Percentiles rank a stretch among this genome's conserved stretches.
phyloP scores from a whole-genome alignment of 768 basidiomycete species.

The Sarcodon aspratus region DNA sequence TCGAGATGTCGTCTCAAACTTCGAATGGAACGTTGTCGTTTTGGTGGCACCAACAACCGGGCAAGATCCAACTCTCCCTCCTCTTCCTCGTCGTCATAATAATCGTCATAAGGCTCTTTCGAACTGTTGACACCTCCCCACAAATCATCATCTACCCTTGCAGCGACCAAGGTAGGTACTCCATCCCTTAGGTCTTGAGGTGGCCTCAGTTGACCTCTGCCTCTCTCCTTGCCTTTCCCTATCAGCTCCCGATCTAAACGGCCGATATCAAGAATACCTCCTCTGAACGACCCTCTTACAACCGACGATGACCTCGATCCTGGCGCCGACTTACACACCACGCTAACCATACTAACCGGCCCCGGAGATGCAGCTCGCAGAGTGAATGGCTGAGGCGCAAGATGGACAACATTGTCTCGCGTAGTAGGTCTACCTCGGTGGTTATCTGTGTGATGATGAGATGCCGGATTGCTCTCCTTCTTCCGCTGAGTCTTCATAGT shows the following conservation, averaged over 20 bases:
- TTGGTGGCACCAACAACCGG: constrained; percentile 56
- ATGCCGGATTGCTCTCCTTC: constrained; percentile 13
- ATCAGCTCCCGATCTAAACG: constrained; percentile 6
- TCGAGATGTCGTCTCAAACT: constrained; percentile 57
- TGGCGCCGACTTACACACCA: constrained; percentile 63
- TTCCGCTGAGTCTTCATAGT: background rate
- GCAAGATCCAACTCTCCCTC: constrained; percentile 53
- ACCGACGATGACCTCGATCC: constrained; percentile 47
- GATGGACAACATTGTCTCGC: constrained; percentile 6
- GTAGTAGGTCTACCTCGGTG: background rate
- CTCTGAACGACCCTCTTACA: constrained; percentile 4
- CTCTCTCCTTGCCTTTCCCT: constrained; percentile 8
- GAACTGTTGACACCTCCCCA: constrained; percentile 25
- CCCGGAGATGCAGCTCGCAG: constrained; percentile 21
- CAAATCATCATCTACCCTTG: constrained; percentile 7
- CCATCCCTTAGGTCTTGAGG: constrained; percentile 7
- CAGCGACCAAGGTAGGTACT: constrained; percentile 5
- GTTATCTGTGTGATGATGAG: constrained; percentile 17
- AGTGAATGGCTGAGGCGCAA: constrained; percentile 22
- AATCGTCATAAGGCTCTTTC: constrained; percentile 32
- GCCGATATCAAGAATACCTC: background rate
- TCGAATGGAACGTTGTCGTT: constrained; percentile 62
- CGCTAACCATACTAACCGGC: constrained; percentile 38
- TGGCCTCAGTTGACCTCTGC: constrained; percentile 3
- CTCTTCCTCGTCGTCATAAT: constrained; percentile 35